These are phyloP conservation scores for Pichia membranifaciens DNA, from an alignment of 805 yeast species.

Conservation along the genomic window DNA sequence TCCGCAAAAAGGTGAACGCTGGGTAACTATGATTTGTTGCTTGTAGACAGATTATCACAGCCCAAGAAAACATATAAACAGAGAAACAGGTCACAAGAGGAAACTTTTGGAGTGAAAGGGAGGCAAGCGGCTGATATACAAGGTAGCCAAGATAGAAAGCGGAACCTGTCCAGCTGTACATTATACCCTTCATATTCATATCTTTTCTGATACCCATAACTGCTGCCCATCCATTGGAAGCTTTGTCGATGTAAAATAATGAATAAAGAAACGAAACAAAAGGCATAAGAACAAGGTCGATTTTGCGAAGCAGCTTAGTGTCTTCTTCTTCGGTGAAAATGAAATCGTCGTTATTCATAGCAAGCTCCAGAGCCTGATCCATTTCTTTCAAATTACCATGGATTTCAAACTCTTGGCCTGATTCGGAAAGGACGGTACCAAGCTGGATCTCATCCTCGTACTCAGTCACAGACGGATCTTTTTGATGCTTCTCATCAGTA, in stretches of 20 bases:
- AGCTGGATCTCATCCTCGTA: no score
- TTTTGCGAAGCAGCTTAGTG: slow-evolving; percentile 23
- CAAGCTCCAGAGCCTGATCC: slow-evolving; percentile 6
- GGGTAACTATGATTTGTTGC: slow-evolving; percentile 39
- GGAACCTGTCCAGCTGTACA: slow-evolving; percentile 43
- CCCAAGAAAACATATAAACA: slow-evolving; percentile 39
- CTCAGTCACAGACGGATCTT: no score
- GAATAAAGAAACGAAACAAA: slow-evolving; percentile 26
- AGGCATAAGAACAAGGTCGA: slow-evolving; percentile 33
- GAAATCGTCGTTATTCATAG: slow-evolving; percentile 4
- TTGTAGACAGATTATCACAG: slow-evolving; percentile 42
- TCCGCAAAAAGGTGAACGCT: slow-evolving; percentile 41
- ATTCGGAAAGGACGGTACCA: no score
- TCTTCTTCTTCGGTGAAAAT: slow-evolving; percentile 9
- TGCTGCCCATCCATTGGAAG: slow-evolving; percentile 39
- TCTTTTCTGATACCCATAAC: slow-evolving; percentile 39
- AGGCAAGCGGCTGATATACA: slow-evolving; percentile 41
- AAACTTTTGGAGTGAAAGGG: slow-evolving; percentile 33
- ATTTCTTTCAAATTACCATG: no score
- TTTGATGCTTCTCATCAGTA: no score
- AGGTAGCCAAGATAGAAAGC: slow-evolving; percentile 39
- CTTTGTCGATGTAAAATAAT: slow-evolving; percentile 36
- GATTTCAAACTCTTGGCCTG: no score
- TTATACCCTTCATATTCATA: slow-evolving; percentile 35
- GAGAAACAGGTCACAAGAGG: slow-evolving; percentile 35